Conservation (phyloP, 345 rosid genomes). For the Eutrema yunnanense region DNA sequence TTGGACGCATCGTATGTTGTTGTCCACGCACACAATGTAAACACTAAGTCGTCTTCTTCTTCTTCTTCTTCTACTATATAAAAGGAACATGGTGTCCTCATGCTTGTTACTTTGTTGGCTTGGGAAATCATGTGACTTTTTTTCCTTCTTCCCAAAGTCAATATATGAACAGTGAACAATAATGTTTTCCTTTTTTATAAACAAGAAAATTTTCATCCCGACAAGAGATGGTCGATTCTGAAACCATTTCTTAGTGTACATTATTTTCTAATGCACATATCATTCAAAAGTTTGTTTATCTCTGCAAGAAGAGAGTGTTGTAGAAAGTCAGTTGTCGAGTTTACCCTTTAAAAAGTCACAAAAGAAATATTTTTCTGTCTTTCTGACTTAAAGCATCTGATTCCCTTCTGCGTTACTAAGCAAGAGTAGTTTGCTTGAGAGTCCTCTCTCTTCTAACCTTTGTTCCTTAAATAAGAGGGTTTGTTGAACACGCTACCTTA, state of each 20-base stretch:
- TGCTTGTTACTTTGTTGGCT: background rate
- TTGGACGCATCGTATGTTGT: conserved; percentile 20
- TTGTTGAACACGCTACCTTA: background rate
- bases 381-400: conserved; percentile 26
- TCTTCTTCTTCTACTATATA: background rate
- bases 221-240: conserved; percentile 4
- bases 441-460: background rate
- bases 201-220: background rate
- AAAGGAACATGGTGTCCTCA: conserved; percentile 17
- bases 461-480: background rate
- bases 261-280: background rate
- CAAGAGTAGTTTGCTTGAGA: conserved; percentile 8
- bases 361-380: conserved; percentile 1
- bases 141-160: background rate
- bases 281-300: conserved; percentile 11
- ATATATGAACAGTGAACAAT: conserved; percentile 1
- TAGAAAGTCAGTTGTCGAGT: conserved; percentile 15
- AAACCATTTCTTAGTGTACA: background rate
- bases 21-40: conserved; percentile 18
- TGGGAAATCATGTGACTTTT: background rate
- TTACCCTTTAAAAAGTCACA: background rate
- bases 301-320: conserved; percentile 13
- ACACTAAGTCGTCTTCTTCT: background rate
- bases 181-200: background rate
- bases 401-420: conserved; percentile 3